These are phyloP conservation scores for Leishmania turanica DNA, from an alignment of 208 protist species.

Conservation along the genomic window DNA sequence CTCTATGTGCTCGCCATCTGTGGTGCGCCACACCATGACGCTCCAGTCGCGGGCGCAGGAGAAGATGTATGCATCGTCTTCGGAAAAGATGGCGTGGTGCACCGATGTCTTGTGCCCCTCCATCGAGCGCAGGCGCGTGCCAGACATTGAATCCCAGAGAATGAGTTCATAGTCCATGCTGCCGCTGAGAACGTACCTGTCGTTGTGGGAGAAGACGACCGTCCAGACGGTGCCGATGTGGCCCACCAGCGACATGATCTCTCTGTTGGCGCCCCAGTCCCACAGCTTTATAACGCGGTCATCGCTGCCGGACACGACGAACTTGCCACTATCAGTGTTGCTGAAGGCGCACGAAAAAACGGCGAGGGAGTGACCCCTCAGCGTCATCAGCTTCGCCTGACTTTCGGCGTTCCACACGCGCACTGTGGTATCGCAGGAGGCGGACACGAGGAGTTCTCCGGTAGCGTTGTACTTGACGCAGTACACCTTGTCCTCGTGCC, in stretches of 20 bases:
- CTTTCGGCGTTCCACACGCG: slow-evolving; percentile 85
- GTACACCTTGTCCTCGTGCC: slow-evolving; percentile 95
- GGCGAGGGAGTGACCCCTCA: slow-evolving; percentile 71
- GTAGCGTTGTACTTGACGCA: slow-evolving; percentile 85
- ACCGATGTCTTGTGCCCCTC: slow-evolving; percentile 74
- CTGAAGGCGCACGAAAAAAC: slow-evolving; percentile 89
- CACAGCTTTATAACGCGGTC: slow-evolving; percentile 87
- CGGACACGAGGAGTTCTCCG: slow-evolving; percentile 91
- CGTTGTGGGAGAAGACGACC: slow-evolving; percentile 67
- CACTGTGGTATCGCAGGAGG: slow-evolving; percentile 77
- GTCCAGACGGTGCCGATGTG: slow-evolving; percentile 89
- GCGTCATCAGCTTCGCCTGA: slow-evolving; percentile 54
- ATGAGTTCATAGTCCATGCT: slow-evolving; percentile 90
- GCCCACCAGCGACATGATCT: slow-evolving; percentile 65
- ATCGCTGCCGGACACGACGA: slow-evolving; percentile 80
- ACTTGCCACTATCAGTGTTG: slow-evolving; percentile 70
- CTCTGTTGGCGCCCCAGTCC: slow-evolving; percentile 73
- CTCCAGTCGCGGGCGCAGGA: slow-evolving; percentile 84
- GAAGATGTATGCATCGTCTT: slow-evolving; percentile 83
- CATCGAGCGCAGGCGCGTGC: slow-evolving; percentile 62
- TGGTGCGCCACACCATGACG: slow-evolving; percentile 81
- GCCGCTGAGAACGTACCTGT: slow-evolving; percentile 71
- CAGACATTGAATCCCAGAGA: slow-evolving; percentile 65
- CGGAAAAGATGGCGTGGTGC: slow-evolving; percentile 84
- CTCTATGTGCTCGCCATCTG: slow-evolving; percentile 63